Percentiles rank a stretch among this genome's conserved stretches.
Conservation (phyloP, 75 land plant species). For the Pseudotsuga menziesii region DNA sequence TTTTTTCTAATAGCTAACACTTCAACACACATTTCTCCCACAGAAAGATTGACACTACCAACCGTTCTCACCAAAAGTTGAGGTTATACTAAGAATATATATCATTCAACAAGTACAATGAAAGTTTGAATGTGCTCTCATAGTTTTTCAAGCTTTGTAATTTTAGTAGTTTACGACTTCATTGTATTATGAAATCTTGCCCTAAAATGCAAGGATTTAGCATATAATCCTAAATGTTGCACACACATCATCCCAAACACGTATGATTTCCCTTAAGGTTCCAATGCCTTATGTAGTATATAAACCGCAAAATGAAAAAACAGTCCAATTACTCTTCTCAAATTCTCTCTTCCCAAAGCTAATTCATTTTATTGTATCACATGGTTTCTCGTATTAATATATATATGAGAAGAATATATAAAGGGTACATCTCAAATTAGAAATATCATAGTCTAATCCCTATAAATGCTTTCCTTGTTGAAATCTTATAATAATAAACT, state of each 20-base stretch:
- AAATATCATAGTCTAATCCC: not conserved
- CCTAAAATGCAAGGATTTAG: not conserved
- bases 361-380: not conserved
- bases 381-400: not conserved
- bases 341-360: not conserved
- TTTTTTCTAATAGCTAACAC: too few relatives aligned
- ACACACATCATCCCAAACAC: not conserved
- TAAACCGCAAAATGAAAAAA: not conserved
- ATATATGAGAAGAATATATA: not conserved
- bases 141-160: not conserved
- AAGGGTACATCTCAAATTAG: constrained; percentile 1
- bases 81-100: not conserved
- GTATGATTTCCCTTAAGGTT: not conserved
- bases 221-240: not conserved
- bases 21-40: not conserved
- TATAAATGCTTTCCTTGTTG: not conserved
- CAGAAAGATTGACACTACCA: not conserved
- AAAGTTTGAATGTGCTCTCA: not conserved
- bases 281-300: not conserved
- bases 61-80: not conserved
- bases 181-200: not conserved
- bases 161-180: not conserved
- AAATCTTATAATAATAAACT: constrained; percentile 16
- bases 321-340: not conserved
- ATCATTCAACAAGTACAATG: not conserved